Percentiles rank a stretch among this genome's conserved stretches.
phyloP scores from a whole-genome alignment of 345 rosid species.

The Rhodomyrtus tomentosa region DNA sequence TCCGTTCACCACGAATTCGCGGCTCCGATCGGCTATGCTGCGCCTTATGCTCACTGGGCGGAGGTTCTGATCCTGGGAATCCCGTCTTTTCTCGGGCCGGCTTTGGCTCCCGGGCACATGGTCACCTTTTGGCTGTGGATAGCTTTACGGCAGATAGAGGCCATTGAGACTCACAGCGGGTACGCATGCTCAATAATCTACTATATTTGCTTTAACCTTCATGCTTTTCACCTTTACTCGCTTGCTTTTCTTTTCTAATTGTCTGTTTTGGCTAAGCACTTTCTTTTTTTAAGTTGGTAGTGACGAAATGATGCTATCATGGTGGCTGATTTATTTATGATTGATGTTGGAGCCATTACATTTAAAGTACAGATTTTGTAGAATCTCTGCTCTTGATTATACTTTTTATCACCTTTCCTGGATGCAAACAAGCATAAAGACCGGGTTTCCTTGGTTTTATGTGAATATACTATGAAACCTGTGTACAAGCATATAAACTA shows the following conservation, averaged over 20 bases:
- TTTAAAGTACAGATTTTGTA: neutral
- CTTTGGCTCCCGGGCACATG: slow-evolving; percentile 93
- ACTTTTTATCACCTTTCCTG: neutral
- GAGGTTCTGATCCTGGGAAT: slow-evolving; percentile 81
- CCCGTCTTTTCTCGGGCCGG: slow-evolving; percentile 92
- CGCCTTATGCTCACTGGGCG: slow-evolving; percentile 93
- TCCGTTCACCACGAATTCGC: slow-evolving; percentile 77
- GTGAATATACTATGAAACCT: neutral
- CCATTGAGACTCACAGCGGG: slow-evolving; percentile 98
- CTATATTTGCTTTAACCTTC: neutral
- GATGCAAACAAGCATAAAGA: neutral
- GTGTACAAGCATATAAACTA: neutral
- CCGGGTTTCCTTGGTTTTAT: neutral
- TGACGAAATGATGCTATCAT: slow-evolving; percentile 21
- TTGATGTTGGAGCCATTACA: neutral
- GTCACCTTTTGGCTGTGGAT: slow-evolving; percentile 92
- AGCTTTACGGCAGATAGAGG: slow-evolving; percentile 80
- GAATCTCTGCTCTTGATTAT: neutral
- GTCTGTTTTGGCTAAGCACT: neutral
- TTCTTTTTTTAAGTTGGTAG: slow-evolving; percentile 23
- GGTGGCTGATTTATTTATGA: slow-evolving; percentile 5
- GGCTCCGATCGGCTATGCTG: slow-evolving; percentile 79
- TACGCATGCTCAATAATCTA: slow-evolving; percentile 28
- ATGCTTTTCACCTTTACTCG: neutral
- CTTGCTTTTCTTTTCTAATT: neutral